A percentile compares a stretch with the other conserved stretches of the same genome.
Conservation (phyloP, 2,329 filamentous ascomycete species). For the Arthrobotrys conoides region DNA sequence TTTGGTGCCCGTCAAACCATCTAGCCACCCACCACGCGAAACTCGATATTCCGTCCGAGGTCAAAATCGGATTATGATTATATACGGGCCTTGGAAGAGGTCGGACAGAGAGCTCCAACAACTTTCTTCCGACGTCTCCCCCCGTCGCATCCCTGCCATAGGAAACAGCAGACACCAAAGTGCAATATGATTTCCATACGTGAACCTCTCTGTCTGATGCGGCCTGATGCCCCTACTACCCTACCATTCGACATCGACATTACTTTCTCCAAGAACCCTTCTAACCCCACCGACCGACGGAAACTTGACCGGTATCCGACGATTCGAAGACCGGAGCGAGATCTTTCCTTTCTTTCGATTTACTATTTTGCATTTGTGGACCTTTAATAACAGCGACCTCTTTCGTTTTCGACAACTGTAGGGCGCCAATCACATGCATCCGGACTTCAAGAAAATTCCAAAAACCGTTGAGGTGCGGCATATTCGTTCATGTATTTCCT, state of each 20-base stretch:
- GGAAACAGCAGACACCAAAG: conserved; percentile 2
- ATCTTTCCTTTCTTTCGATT: conserved; percentile 55
- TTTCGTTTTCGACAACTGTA: conserved; percentile 69
- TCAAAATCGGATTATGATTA: conserved; percentile 34
- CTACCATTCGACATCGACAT: conserved; percentile 8
- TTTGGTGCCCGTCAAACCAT: conserved; percentile 16
- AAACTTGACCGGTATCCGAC: neutral
- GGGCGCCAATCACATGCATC: conserved; percentile 93
- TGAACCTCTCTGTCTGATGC: conserved; percentile 58
- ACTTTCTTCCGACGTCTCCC: conserved; percentile 58
- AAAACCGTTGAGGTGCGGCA: conserved; percentile 97
- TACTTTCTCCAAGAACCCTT: neutral
- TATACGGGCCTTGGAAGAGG: conserved; percentile 32
- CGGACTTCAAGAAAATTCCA: conserved; percentile 93
- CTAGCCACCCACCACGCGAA: conserved; percentile 18
- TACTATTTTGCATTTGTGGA: conserved; percentile 45
- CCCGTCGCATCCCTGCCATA: conserved; percentile 19
- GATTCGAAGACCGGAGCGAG: neutral
- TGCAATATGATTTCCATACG: conserved; percentile 12
- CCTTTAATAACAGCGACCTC: conserved; percentile 62
- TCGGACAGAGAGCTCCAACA: conserved; percentile 61
- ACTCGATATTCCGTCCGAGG: conserved; percentile 31
- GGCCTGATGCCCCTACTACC: conserved; percentile 57
- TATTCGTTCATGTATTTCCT: conserved; percentile 63
- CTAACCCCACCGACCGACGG: neutral